A percentile compares a stretch with the other conserved stretches of the same genome.
phyloP scores from a whole-genome alignment of 768 basidiomycete genomes.

The Coprinopsis strossmayeri region DNA sequence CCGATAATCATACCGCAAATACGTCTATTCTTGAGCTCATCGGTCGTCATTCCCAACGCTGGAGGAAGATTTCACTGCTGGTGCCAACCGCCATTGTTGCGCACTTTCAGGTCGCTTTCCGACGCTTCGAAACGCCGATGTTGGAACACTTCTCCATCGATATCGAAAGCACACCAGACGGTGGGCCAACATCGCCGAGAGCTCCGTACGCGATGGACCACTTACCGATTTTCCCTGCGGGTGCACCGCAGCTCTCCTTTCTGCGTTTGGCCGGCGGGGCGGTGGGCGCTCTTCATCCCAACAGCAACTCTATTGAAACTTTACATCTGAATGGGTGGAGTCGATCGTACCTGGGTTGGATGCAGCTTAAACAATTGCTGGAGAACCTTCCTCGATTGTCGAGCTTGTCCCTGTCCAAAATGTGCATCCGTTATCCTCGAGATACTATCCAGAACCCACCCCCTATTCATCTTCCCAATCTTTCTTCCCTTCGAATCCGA shows the following conservation, averaged over 20 bases:
- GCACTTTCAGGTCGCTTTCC: constrained; percentile 23
- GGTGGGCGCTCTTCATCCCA: constrained; percentile 33
- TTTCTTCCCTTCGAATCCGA: constrained; percentile 35
- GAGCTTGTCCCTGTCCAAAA: constrained; percentile 35
- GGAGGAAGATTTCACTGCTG: constrained; percentile 31
- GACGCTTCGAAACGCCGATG: constrained; percentile 21
- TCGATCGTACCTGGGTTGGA: constrained; percentile 25
- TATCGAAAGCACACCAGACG: constrained; percentile 16
- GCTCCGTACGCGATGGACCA: constrained; percentile 19
- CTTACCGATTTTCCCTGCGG: constrained; percentile 25
- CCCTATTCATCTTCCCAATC: constrained; percentile 26
- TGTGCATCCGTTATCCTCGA: constrained; percentile 27
- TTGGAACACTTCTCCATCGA: constrained; percentile 34
- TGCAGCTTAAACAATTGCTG: constrained; percentile 29
- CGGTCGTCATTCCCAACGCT: constrained; percentile 29
- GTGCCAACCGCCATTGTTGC: constrained; percentile 16
- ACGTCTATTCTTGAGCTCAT: constrained; percentile 24
- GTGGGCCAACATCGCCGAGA: constrained; percentile 19
- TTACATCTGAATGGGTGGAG: constrained; percentile 40
- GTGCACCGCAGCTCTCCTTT: constrained; percentile 28
- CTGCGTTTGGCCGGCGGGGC: constrained; percentile 37
- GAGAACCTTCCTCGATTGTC: constrained; percentile 27
- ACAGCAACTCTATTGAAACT: constrained; percentile 26
- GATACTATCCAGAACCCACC: constrained; percentile 21
- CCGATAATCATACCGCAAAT: constrained; percentile 15